Percentiles rank a stretch among this genome's conserved stretches.
phyloP scores from a whole-genome alignment of 108 stramenopile genomes.

The Conticribra guillardii region DNA sequence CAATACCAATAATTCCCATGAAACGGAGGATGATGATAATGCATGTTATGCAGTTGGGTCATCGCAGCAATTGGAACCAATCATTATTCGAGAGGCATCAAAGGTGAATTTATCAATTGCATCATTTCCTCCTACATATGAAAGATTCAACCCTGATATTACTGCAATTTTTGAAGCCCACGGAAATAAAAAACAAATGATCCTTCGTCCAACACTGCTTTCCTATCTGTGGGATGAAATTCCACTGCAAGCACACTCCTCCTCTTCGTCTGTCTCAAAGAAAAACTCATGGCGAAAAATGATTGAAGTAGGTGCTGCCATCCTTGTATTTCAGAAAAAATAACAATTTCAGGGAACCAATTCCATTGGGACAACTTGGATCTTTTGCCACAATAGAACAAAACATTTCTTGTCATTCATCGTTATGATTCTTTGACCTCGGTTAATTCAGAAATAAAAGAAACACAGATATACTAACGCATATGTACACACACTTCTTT shows the following conservation, averaged over 20 bases:
- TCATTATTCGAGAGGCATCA: background rate
- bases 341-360: no score
- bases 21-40: background rate
- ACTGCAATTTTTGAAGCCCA: background rate
- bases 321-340: conserved; percentile 9
- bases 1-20: background rate
- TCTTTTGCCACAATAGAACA: no score
- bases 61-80: conserved; percentile 7
- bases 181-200: background rate
- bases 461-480: no score
- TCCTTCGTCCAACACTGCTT: conserved; percentile 5
- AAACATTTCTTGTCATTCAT: no score
- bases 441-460: no score
- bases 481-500: no score
- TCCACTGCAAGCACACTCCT: background rate
- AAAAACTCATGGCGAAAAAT: conserved; percentile 6
- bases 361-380: no score
- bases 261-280: background rate
- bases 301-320: conserved; percentile 7
- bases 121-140: background rate
- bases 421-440: no score
- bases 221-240: background rate
- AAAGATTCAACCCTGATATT: background rate
- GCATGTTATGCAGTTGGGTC: background rate
- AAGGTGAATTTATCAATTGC: background rate